Base-by-base conservation (phyloP, 371 early-diverging fungal genomes). In the Apophysomyces ossiformis region DNA sequence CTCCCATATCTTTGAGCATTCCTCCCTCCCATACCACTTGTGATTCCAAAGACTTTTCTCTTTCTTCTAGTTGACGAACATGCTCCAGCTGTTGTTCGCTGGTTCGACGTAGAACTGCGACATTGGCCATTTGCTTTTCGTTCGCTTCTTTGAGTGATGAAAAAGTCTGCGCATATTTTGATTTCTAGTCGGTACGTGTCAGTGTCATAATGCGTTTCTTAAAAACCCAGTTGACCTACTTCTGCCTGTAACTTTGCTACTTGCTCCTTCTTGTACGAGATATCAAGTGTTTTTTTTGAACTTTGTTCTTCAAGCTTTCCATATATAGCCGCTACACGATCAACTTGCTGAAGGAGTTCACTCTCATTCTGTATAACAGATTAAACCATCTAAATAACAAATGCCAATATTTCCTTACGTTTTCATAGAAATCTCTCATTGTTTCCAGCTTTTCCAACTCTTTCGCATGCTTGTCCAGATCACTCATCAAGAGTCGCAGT, bases 241-340 rank as follows among this genome's bases (percentile, higher is more conserved):
- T 96, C 96, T 2, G 92, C 88, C 36, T 90, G 75, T 11, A 94
- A 70, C 63, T 87, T 86, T 57, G 84, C 71, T 11, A 95, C 86
- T 13, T 90, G 88, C 58, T 95, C 94, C 71, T 93, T 91, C 71
- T 90, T 91, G 37, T 81, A 76, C 1, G 86, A 76, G 37, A 93
- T 72, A 64, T 90, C 88, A 61, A 91, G 79, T 3, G 92, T 91
- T 64, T 89, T 90, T 43, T 86, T 82, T 8, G 92, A 82, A 63
- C 87, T 90, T 61, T 92, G 92, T 63, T 92, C 92, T 69, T 95
- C 93, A 26, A 96, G 83, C 67, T 92, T 85, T 5, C 83, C 81
- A 83, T 91, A 95, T 12, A 91, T 92, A 62, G 87, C 84, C n/a
- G 89, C 88, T 16, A 93, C 88, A 15, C 84, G 88, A 60, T 97